A percentile compares a stretch with the other conserved stretches of the same genome.
Evolutionary conservation across 1,284 basidiomycete species (phyloP).

Genomic region (Sanghuangporus sanghuang): DNA sequence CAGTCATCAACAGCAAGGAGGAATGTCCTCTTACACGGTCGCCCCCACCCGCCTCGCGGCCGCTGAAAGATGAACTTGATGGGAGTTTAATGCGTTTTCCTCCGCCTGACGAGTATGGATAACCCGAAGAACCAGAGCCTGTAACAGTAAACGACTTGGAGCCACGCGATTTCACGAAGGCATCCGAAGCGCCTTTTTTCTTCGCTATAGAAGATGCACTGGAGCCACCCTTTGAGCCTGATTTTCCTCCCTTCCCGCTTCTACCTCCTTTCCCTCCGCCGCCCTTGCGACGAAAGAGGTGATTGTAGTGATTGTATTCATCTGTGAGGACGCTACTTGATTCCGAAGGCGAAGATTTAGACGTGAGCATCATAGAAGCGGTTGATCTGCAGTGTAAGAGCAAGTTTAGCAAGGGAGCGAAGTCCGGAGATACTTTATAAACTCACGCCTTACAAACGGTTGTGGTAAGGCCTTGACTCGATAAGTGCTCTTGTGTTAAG

Average conservation of each 20-base stretch:
- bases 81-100: conserved; percentile 11
- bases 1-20: background rate
- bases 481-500: too few relatives aligned
- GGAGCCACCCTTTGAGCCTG: background rate
- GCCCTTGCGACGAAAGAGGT: background rate
- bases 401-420: too few relatives aligned
- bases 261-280: background rate
- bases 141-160: background rate
- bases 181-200: background rate
- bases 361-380: too few relatives aligned
- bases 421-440: too few relatives aligned
- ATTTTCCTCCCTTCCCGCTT: background rate
- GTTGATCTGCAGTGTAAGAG: too few relatives aligned
- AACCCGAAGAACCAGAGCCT: background rate
- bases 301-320: background rate
- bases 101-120: conserved; percentile 14
- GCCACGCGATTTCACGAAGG: background rate
- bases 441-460: too few relatives aligned
- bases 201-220: background rate
- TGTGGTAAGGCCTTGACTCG: too few relatives aligned
- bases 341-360: too few relatives aligned
- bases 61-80: conserved; percentile 4
- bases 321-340: too few relatives aligned
- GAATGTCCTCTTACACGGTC: background rate
- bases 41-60: conserved; percentile 14